Percentiles rank a stretch among this genome's conserved stretches.
These are phyloP conservation scores for Corylus avellana DNA, from an alignment of 306 rosid species.

Conservation along the genomic window DNA sequence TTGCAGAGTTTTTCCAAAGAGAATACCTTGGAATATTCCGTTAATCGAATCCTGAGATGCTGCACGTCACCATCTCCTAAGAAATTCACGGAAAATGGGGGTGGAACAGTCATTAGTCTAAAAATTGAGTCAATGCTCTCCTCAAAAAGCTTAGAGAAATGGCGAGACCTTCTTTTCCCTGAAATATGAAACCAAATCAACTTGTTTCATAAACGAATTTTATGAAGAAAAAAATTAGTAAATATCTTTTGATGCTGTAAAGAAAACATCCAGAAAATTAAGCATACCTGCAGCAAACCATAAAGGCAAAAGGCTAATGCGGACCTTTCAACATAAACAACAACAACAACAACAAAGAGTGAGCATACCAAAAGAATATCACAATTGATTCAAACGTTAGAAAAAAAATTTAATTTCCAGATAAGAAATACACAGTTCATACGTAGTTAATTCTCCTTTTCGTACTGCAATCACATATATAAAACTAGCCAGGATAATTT, in stretches of 20 bases:
- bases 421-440: neutral
- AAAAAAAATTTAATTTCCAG: neutral
- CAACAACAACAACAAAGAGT: conserved; percentile 15
- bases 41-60: conserved; percentile 66
- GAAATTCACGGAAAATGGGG: conserved; percentile 36
- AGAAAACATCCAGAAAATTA: conserved; percentile 27
- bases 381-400: neutral
- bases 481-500: neutral
- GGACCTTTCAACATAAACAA: conserved; percentile 47
- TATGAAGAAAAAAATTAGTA: conserved; percentile 28
- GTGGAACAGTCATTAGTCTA: conserved; percentile 40
- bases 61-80: conserved; percentile 42
- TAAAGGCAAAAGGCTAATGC: conserved; percentile 70
- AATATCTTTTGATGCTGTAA: conserved; percentile 29
- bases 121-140: conserved; percentile 68
- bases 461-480: neutral
- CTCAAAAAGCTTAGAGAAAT: conserved; percentile 60
- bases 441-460: neutral
- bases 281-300: conserved; percentile 76
- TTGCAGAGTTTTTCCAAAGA: conserved; percentile 1
- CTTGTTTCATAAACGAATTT: conserved; percentile 34
- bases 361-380: neutral
- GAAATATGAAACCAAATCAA: conserved; percentile 36
- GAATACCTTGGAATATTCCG: conserved; percentile 66
- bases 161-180: conserved; percentile 65